Evolutionary conservation across 805 yeast genomes (phyloP).

Genomic region (Kodamaea sagamina): DNA sequence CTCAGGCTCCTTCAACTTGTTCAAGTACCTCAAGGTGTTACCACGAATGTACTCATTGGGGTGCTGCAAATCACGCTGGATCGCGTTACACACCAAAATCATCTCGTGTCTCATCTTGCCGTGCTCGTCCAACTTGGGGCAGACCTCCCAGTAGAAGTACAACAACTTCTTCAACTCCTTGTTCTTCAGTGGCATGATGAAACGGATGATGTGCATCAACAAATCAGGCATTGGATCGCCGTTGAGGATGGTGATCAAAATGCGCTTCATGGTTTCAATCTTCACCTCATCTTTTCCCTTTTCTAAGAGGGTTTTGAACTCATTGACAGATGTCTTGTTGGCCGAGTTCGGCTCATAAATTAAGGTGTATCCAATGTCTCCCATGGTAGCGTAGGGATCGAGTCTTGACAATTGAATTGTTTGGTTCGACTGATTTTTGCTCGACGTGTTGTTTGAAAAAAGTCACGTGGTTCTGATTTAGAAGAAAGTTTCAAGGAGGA

Average conservation of each 20-base stretch:
- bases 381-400: slow-evolving; percentile 5
- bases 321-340: slow-evolving; percentile 62
- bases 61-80: slow-evolving; percentile 95
- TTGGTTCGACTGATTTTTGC: slow-evolving; percentile 6
- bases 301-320: slow-evolving; percentile 77
- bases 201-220: slow-evolving; percentile 95
- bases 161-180: slow-evolving; percentile 89
- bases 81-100: slow-evolving; percentile 97
- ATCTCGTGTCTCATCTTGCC: slow-evolving; percentile 97
- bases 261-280: slow-evolving; percentile 85
- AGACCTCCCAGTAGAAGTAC: slow-evolving; percentile 97
- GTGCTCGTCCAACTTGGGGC: slow-evolving; percentile 83
- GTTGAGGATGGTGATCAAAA: slow-evolving; percentile 82
- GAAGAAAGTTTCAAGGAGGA: no score
- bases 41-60: slow-evolving; percentile 98
- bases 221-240: slow-evolving; percentile 92
- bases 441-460: slow-evolving; percentile 12
- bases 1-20: slow-evolving; percentile 90
- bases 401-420: slow-evolving; percentile 1
- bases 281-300: slow-evolving; percentile 87
- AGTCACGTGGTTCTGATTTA: slow-evolving; percentile 14
- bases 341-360: slow-evolving; percentile 76
- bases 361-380: slow-evolving; percentile 65
- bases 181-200: slow-evolving; percentile 92
- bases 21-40: slow-evolving; percentile 86